Conservation (phyloP, 2,329 filamentous ascomycete genomes). For the Fragosphaeria purpurea region DNA sequence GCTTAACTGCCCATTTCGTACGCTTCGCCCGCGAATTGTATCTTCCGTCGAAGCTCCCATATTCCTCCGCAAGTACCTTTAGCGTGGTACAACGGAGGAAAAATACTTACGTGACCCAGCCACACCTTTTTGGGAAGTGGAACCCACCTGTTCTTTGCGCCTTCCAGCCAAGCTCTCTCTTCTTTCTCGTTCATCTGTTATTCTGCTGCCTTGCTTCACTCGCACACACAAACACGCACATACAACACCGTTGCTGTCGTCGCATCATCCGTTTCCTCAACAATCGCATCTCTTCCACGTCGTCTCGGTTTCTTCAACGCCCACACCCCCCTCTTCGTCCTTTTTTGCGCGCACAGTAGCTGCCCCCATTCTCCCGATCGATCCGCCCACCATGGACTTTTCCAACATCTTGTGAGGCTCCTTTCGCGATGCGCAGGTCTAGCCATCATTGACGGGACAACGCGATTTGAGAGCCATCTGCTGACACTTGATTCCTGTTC, state of each 20-base stretch:
- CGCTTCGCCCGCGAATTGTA: too few species aligned
- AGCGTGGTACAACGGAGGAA: too few species aligned
- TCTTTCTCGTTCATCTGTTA: neutral
- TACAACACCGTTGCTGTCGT: too few species aligned
- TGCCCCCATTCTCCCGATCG: neutral
- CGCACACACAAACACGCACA: too few species aligned
- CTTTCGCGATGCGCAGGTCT: neutral
- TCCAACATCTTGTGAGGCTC: slow-evolving; percentile 77
- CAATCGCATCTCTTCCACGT: neutral
- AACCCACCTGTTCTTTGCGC: too few species aligned
- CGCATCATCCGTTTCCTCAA: neutral
- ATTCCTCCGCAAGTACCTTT: too few species aligned
- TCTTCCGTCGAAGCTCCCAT: too few species aligned
- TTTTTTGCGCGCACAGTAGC: neutral
- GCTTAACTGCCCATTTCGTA: too few species aligned
- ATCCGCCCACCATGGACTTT: slow-evolving; percentile 61
- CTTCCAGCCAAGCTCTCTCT: neutral
- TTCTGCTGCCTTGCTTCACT: neutral
- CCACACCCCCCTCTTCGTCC: neutral
- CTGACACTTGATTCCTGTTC: slow-evolving; percentile 12
- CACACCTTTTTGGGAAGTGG: too few species aligned
- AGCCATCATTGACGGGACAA: too few species aligned
- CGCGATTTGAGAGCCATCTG: neutral
- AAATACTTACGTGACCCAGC: too few species aligned
- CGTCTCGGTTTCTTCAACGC: neutral